These are phyloP conservation scores for Diplodia sapinea DNA, from an alignment of 2,329 filamentous ascomycete species.

Conservation along the genomic window DNA sequence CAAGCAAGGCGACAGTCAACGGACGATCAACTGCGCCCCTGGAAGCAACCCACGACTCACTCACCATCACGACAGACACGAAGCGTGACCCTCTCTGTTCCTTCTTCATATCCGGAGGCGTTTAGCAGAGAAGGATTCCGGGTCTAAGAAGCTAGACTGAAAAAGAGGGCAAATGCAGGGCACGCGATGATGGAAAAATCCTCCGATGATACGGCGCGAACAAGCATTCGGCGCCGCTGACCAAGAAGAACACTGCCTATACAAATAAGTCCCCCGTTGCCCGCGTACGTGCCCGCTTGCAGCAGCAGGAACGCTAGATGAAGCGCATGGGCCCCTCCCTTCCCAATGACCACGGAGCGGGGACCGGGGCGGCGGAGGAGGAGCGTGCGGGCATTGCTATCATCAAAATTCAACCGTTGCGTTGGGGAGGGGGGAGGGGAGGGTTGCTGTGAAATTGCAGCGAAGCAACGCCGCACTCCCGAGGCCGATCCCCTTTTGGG, in stretches of 20 bases:
- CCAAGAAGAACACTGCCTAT: not conserved
- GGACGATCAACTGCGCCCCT: not conserved
- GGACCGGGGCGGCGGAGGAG: too few relatives aligned
- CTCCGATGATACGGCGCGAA: not conserved
- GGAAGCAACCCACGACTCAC: conserved; percentile 7
- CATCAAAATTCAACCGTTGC: not conserved
- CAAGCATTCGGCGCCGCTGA: not conserved
- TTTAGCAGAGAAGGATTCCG: not conserved
- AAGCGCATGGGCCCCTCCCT: not conserved
- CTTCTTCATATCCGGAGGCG: not conserved
- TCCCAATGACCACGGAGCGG: too few relatives aligned
- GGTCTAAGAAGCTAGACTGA: not conserved
- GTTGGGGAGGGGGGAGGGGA: not conserved
- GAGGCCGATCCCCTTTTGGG: conserved; percentile 14
- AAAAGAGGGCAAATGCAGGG: not conserved
- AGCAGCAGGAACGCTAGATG: not conserved
- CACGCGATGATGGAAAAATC: not conserved
- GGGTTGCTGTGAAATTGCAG: conserved; percentile 12
- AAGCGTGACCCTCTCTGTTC: not conserved
- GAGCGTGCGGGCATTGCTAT: not conserved
- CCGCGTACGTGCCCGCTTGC: not conserved
- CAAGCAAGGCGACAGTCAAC: not conserved
- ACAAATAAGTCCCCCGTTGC: not conserved
- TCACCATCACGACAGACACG: not conserved
- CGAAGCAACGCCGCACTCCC: conserved; percentile 22